Percentiles rank a stretch among this genome's conserved stretches.
These are phyloP conservation scores for Aspergillus ustus DNA, from an alignment of 2,329 filamentous ascomycete genomes.

Conservation along the genomic window DNA sequence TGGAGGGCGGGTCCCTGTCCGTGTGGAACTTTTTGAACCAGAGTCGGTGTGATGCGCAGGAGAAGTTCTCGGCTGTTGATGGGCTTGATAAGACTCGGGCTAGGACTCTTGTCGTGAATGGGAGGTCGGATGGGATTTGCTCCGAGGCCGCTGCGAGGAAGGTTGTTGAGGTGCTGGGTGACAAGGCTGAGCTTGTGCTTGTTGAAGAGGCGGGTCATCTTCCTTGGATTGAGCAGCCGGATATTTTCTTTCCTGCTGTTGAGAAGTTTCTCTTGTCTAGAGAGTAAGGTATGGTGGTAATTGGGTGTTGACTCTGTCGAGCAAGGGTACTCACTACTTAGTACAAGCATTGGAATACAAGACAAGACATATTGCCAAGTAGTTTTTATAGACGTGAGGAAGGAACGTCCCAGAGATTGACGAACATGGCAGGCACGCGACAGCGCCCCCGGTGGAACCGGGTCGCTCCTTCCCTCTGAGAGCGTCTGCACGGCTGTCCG, in stretches of 20 bases:
- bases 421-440: too few species aligned
- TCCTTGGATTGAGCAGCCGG: conserved; percentile 1
- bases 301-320: too few species aligned
- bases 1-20: not conserved
- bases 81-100: not conserved
- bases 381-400: too few species aligned
- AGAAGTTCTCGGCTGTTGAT: conserved; percentile 7
- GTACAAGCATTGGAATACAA: too few species aligned
- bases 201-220: not conserved
- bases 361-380: too few species aligned
- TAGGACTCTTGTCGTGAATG: conserved; percentile 1
- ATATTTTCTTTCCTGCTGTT: not conserved
- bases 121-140: conserved; percentile 6
- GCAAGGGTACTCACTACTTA: too few species aligned
- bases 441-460: too few species aligned
- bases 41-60: not conserved
- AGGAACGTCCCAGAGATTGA: too few species aligned
- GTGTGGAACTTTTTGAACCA: conserved; percentile 5
- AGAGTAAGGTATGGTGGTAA: not conserved
- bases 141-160: not conserved
- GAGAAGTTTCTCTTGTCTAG: not conserved
- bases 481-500: too few species aligned
- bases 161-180: not conserved
- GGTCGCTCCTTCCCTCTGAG: too few species aligned
- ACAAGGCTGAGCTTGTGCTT: not conserved